phyloP scores from a whole-genome alignment of 2,329 filamentous ascomycete genomes.

The Botrytis fragariae region DNA sequence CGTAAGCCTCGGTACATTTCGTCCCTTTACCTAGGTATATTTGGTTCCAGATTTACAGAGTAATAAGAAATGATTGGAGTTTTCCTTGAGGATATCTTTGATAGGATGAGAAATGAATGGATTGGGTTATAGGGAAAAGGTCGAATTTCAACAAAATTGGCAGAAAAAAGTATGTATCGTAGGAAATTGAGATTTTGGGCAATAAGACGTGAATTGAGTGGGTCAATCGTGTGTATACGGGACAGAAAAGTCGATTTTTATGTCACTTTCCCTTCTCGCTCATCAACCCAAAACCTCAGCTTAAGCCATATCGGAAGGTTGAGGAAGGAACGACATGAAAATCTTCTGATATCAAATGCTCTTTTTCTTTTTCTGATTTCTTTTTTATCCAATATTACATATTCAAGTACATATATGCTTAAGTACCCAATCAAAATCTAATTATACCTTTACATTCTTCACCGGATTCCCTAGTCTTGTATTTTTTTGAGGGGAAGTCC shows the following conservation, averaged over 20 bases:
- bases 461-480: not conserved
- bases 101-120: not conserved
- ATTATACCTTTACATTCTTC: not conserved
- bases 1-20: constrained; percentile 9
- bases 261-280: not conserved
- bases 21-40: not conserved
- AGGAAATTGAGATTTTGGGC: not conserved
- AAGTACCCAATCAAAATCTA: not conserved
- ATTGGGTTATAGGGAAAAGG: not conserved
- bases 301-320: constrained; percentile 5
- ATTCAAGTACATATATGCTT: not conserved
- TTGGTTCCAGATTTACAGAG: not conserved
- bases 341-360: not conserved
- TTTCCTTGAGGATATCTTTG: constrained; percentile 22
- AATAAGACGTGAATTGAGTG: not conserved
- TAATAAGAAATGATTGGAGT: not conserved
- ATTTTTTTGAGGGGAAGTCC: constrained; percentile 14
- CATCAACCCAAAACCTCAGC: not conserved
- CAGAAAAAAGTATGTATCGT: not conserved
- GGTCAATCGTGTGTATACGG: constrained; percentile 13
- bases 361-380: not conserved
- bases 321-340: not conserved
- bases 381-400: not conserved
- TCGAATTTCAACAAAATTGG: not conserved
- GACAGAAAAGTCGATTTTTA: not conserved